phyloP scores from a whole-genome alignment of 106 monocot species.

The Platanthera zijinensis region DNA sequence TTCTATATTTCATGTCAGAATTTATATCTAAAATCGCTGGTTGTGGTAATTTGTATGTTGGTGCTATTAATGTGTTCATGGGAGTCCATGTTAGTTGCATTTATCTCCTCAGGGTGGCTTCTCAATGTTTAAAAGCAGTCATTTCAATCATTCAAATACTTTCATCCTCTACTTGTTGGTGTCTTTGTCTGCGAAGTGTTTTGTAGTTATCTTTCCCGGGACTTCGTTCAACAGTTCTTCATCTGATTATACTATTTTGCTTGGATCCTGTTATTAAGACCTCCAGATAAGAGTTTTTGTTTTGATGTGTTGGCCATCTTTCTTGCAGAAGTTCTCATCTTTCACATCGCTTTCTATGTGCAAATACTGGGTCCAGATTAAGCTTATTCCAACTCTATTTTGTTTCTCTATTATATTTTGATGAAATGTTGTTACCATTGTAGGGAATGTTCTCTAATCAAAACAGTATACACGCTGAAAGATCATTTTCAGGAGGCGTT shows the following conservation, averaged over 20 bases:
- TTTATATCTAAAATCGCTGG: background rate
- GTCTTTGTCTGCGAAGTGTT: background rate
- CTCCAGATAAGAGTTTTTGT: background rate
- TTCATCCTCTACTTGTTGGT: background rate
- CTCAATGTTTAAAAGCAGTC: background rate
- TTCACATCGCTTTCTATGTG: background rate
- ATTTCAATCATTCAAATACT: background rate
- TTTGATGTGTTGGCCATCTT: background rate
- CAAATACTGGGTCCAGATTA: background rate
- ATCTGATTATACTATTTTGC: background rate
- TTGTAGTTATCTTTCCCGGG: background rate
- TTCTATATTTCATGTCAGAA: background rate
- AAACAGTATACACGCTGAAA: background rate
- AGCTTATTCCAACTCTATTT: background rate
- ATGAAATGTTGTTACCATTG: background rate
- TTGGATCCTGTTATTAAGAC: background rate
- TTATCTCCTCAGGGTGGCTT: background rate
- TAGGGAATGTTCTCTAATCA: constrained; percentile 1
- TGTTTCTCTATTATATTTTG: background rate
- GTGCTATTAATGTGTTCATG: background rate
- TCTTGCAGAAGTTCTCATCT: background rate
- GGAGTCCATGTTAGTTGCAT: background rate
- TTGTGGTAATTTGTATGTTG: background rate
- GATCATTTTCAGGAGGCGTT: background rate
- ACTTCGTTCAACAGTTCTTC: background rate